phyloP scores from a whole-genome alignment of 768 basidiomycete species.

The Xerocomellus amylosporus region DNA sequence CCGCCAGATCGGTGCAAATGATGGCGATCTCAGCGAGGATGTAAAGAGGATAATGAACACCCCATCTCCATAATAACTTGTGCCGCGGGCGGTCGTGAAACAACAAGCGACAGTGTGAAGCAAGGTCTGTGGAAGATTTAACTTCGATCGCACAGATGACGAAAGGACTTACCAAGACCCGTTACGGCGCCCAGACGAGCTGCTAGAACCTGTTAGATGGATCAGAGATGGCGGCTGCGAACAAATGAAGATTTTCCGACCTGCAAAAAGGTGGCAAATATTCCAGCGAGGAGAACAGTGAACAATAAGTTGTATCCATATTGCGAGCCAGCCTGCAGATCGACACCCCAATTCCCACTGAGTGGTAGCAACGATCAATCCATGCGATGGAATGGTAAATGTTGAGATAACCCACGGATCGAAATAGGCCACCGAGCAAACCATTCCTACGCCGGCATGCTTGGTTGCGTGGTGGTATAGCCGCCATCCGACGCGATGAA shows the following conservation, averaged over 20 bases:
- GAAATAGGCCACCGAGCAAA: slow-evolving; percentile 87
- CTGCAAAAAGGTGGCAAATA: slow-evolving; percentile 84
- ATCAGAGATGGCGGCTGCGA: background rate
- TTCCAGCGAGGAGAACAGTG: slow-evolving; percentile 75
- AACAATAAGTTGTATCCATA: slow-evolving; percentile 88
- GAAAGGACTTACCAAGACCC: slow-evolving; percentile 56
- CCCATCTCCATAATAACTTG: slow-evolving; percentile 54
- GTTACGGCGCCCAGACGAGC: slow-evolving; percentile 81
- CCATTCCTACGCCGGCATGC: slow-evolving; percentile 80
- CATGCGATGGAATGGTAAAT: background rate
- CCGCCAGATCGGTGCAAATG: slow-evolving; percentile 76
- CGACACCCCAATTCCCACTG: slow-evolving; percentile 89
- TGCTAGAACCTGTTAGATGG: slow-evolving; percentile 58
- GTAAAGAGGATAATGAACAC: slow-evolving; percentile 64
- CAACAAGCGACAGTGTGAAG: slow-evolving; percentile 60
- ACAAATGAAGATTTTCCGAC: slow-evolving; percentile 24
- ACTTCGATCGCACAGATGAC: background rate
- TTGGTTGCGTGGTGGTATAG: slow-evolving; percentile 52
- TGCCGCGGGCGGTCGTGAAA: slow-evolving; percentile 64
- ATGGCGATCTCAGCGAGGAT: slow-evolving; percentile 66
- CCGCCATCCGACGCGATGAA: slow-evolving; percentile 26
- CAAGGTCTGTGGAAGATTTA: slow-evolving; percentile 45
- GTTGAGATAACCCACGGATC: slow-evolving; percentile 58
- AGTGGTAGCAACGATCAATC: background rate
- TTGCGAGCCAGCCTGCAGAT: slow-evolving; percentile 80